These are phyloP conservation scores for Ogataea parapolymorpha DNA, from an alignment of 805 yeast genomes.

Conservation along the genomic window DNA sequence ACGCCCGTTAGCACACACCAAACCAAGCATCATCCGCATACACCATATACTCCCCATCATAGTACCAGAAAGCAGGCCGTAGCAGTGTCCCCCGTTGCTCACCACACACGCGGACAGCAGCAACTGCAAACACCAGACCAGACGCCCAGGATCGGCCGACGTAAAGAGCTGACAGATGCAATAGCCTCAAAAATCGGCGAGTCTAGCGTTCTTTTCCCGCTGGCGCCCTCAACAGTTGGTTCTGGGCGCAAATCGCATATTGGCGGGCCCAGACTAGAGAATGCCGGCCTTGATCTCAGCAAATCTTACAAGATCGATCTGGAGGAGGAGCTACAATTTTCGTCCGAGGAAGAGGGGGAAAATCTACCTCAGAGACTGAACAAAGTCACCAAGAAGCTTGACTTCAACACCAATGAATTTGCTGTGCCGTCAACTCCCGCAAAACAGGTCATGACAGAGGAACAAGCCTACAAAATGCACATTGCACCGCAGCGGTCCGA, in stretches of 20 bases:
- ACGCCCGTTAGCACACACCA: constrained; percentile 20
- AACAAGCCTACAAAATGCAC: constrained; percentile 29
- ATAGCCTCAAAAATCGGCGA: constrained; percentile 12
- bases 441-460: constrained; percentile 34
- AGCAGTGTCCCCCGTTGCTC: constrained; percentile 17
- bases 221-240: constrained; percentile 31
- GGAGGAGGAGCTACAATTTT: constrained; percentile 22
- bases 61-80: constrained; percentile 13
- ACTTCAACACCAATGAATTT: constrained; percentile 10
- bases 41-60: constrained; percentile 26
- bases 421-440: constrained; percentile 36
- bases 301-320: constrained; percentile 20
- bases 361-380: constrained; percentile 11
- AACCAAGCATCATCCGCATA: constrained; percentile 16
- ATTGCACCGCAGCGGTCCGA: constrained; percentile 16
- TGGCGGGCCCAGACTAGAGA: constrained; percentile 7
- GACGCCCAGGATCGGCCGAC: constrained; percentile 24
- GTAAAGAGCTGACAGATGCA: constrained; percentile 24
- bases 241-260: constrained; percentile 22
- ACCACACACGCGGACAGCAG: constrained; percentile 9
- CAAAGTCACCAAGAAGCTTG: constrained; percentile 22
- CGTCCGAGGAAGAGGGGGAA: constrained; percentile 21
- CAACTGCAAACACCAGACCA: constrained; percentile 26
- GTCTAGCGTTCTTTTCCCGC: constrained; percentile 24
- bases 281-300: constrained; percentile 19